Percentiles rank a stretch among this genome's conserved stretches.
phyloP scores from a whole-genome alignment of 129 eudicot species.

The Centaurea solstitialis region DNA sequence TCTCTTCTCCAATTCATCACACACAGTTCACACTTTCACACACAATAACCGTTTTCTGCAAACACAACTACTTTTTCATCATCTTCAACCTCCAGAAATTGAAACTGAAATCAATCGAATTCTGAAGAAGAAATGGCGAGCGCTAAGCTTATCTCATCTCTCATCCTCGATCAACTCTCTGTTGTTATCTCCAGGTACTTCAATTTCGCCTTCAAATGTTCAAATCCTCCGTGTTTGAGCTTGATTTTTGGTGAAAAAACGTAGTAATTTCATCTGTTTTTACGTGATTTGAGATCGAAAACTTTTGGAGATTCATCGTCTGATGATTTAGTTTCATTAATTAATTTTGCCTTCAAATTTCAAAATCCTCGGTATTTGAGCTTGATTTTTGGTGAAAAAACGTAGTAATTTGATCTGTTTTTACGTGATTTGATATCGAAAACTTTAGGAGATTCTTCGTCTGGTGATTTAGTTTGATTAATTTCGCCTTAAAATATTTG shows the following conservation, averaged over 20 bases:
- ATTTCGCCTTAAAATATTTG: too few relatives aligned
- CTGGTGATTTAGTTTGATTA: background rate
- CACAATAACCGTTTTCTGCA: background rate
- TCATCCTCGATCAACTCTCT: background rate
- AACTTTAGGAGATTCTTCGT: background rate
- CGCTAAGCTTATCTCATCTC: background rate
- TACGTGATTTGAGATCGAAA: too few relatives aligned
- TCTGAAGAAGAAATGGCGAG: background rate
- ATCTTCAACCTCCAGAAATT: background rate
- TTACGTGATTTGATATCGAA: too few relatives aligned
- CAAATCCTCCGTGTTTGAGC: background rate
- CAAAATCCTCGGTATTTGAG: too few relatives aligned
- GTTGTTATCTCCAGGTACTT: background rate
- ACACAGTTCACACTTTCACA: background rate
- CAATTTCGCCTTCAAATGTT: background rate
- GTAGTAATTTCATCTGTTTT: background rate
- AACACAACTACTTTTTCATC: background rate
- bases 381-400: too few relatives aligned
- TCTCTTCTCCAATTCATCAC: background rate
- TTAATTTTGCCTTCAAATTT: too few relatives aligned
- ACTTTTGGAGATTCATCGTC: background rate
- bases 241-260: background rate
- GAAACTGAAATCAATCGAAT: background rate
- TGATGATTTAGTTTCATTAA: background rate
- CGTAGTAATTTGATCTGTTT: too few relatives aligned